phyloP scores from a whole-genome alignment of 2,329 filamentous ascomycete genomes.

The Nemania serpens region DNA sequence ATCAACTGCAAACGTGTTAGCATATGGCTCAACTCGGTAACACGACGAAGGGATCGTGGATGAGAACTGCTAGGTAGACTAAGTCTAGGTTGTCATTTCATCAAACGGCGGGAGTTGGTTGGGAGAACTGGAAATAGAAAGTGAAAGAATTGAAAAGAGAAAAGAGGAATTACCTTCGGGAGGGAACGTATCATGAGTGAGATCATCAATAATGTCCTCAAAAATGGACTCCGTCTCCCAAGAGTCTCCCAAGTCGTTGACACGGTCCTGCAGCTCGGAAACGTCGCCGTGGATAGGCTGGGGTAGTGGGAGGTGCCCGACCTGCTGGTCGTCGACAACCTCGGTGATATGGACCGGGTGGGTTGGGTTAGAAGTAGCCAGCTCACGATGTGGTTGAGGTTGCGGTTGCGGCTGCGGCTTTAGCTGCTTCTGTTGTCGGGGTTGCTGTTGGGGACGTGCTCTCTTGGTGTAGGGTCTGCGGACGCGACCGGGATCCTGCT shows the following conservation, averaged over 20 bases:
- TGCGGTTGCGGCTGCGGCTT: background rate
- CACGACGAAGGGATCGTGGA: no score
- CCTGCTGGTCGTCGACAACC: conserved; percentile 31
- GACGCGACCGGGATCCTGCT: conserved; percentile 23
- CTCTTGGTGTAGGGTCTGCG: conserved; percentile 23
- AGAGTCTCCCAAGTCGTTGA: conserved; percentile 35
- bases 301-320: conserved; percentile 27
- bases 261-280: conserved; percentile 29
- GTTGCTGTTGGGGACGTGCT: conserved; percentile 14
- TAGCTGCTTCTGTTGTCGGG: background rate
- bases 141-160: conserved; percentile 6
- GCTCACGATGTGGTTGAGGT: background rate
- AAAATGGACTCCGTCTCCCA: conserved; percentile 54
- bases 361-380: background rate
- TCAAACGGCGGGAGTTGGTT: conserved; percentile 1
- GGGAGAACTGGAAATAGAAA: background rate
- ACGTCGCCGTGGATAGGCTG: conserved; percentile 22
- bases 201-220: conserved; percentile 51
- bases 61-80: no score
- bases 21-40: background rate
- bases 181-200: conserved; percentile 48
- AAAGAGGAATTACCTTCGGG: conserved; percentile 38
- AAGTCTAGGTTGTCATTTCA: background rate
- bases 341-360: conserved; percentile 16
- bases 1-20: conserved; percentile 35